These are phyloP conservation scores for Hanseniaspora osmophila DNA, from an alignment of 805 yeast species.

Conservation along the genomic window DNA sequence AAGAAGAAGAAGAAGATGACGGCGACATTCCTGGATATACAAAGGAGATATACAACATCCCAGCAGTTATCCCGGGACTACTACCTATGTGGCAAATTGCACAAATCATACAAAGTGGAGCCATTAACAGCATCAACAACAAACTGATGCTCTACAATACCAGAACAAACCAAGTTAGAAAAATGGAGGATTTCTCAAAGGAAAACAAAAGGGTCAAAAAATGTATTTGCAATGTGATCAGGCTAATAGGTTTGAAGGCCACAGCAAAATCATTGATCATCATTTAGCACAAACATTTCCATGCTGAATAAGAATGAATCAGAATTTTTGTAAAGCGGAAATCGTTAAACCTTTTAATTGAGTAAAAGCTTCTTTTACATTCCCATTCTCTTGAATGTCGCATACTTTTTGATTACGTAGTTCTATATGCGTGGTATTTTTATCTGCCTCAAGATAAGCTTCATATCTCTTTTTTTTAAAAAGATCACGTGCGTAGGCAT, in stretches of 20 bases:
- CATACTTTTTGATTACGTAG: no score
- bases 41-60: conserved; percentile 15
- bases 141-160: conserved; percentile 15
- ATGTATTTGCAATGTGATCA: conserved; percentile 27
- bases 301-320: no score
- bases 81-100: conserved; percentile 33
- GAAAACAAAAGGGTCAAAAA: conserved; percentile 14
- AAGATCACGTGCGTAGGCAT: no score
- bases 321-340: no score
- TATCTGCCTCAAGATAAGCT: no score
- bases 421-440: no score
- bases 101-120: conserved; percentile 22
- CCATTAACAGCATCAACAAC: conserved; percentile 13
- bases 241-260: conserved; percentile 30
- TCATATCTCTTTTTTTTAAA: no score
- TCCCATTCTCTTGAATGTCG: no score
- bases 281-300: conserved; percentile 9
- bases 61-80: conserved; percentile 37
- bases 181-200: conserved; percentile 12
- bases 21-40: conserved; percentile 6
- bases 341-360: no score
- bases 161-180: conserved; percentile 14
- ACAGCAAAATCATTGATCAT: conserved; percentile 19
- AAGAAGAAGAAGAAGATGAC: conserved; percentile 6
- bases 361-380: no score